These are phyloP conservation scores for Tricladium varicosporioides DNA, from an alignment of 2,329 filamentous ascomycete species.

Conservation along the genomic window DNA sequence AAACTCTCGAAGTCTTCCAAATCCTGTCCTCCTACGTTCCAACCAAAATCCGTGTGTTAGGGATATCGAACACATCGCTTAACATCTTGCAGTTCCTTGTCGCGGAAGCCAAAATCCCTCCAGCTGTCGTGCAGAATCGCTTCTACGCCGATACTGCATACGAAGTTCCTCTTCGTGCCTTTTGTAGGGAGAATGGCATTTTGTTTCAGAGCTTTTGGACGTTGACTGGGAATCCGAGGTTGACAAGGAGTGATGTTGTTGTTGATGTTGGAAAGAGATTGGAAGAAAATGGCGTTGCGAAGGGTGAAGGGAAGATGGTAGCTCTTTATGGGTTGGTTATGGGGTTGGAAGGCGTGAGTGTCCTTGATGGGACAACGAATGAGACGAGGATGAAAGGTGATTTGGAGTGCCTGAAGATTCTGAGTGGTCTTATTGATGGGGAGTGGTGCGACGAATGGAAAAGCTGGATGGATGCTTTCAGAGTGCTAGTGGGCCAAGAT, in stretches of 20 bases:
- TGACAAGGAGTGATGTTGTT: conserved; percentile 49
- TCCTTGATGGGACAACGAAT: conserved; percentile 58
- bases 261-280: conserved; percentile 43
- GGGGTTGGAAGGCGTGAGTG: conserved; percentile 45
- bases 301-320: conserved; percentile 44
- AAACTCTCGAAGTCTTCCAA: conserved; percentile 64
- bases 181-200: conserved; percentile 51
- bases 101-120: conserved; percentile 45
- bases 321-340: conserved; percentile 57
- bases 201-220: conserved; percentile 62
- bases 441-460: too few relatives aligned
- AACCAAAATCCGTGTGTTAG: conserved; percentile 60
- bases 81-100: conserved; percentile 53
- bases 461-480: conserved; percentile 16
- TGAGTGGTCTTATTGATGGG: conserved; percentile 42
- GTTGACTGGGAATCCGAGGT: conserved; percentile 53
- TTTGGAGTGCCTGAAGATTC: conserved; percentile 41
- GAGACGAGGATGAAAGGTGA: conserved; percentile 50
- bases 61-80: conserved; percentile 73
- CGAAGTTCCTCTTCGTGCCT: conserved; percentile 58
- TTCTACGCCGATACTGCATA: conserved; percentile 61
- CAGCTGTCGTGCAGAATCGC: conserved; percentile 71
- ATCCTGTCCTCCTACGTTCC: conserved; percentile 67
- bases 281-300: conserved; percentile 37
- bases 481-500: too few relatives aligned